Evolutionary conservation across 306 rosid genomes (phyloP).

Genomic region (Gastrolobium bilobum): DNA sequence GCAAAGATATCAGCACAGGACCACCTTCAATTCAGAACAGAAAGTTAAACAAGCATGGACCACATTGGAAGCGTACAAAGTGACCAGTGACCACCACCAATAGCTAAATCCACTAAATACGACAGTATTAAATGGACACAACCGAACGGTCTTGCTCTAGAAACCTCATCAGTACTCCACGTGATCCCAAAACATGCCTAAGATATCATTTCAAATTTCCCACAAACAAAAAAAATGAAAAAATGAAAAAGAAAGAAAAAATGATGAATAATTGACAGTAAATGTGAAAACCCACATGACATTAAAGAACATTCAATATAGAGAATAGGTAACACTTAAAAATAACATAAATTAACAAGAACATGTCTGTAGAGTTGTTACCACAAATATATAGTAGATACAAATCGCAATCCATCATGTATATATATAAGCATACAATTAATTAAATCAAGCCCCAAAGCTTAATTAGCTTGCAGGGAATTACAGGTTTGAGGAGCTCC

Average conservation of each 20-base stretch:
- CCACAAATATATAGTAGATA: conserved; percentile 3
- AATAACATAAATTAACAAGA: conserved; percentile 19
- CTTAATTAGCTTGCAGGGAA: neutral
- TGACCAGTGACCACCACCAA: conserved; percentile 9
- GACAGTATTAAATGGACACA: conserved; percentile 33
- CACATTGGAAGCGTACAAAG: conserved; percentile 3
- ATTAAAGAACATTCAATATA: conserved; percentile 1
- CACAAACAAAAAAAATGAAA: neutral
- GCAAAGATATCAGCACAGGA: neutral
- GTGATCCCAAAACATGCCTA: conserved; percentile 21
- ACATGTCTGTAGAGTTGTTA: conserved; percentile 6
- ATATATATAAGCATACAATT: neutral
- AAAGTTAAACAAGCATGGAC: conserved; percentile 44
- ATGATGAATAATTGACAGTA: neutral
- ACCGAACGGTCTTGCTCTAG: conserved; percentile 4
- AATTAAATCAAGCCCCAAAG: neutral
- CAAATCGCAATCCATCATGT: conserved; percentile 47
- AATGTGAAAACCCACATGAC: conserved; percentile 12
- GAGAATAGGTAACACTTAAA: conserved; percentile 24
- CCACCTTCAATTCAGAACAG: conserved; percentile 29
- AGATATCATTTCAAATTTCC: conserved; percentile 10
- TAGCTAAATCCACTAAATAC: conserved; percentile 39
- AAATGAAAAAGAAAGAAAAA: neutral
- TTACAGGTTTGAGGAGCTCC: conserved; percentile 53
- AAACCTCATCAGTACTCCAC: conserved; percentile 38